Percentiles rank a stretch among this genome's conserved stretches.
phyloP scores from a whole-genome alignment of 2,329 filamentous ascomycete species.

The Sclerotinia subarctica region DNA sequence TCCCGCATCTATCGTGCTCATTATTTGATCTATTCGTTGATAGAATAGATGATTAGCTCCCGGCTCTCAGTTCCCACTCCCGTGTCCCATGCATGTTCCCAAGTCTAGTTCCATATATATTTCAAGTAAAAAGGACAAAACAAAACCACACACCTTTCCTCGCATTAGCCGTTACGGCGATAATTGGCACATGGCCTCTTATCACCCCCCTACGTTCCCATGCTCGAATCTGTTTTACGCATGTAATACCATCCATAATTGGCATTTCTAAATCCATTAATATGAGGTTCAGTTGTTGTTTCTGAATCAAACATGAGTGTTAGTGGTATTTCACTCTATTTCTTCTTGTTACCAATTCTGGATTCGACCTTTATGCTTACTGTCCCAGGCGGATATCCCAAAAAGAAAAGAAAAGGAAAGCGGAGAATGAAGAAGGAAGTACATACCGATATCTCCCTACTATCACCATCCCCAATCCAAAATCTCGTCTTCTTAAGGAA shows the following conservation, averaged over 20 bases:
- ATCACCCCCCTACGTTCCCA: conserved; percentile 58
- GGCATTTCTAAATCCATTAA: conserved; percentile 83
- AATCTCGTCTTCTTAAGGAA: conserved; percentile 53
- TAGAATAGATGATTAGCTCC: no score
- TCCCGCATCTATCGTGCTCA: conserved; percentile 10
- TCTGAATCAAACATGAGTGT: conserved; percentile 14
- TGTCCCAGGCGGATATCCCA: neutral
- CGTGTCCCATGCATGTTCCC: no score
- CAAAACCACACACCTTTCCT: conserved; percentile 38
- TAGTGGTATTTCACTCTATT: conserved; percentile 36
- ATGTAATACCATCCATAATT: conserved; percentile 75
- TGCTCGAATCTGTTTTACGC: conserved; percentile 64
- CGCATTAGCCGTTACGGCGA: conserved; percentile 74
- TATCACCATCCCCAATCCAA: conserved; percentile 41
- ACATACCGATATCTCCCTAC: neutral
- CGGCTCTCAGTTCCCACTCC: no score
- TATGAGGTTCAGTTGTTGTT: conserved; percentile 58
- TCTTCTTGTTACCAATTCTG: no score
- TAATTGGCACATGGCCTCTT: conserved; percentile 65
- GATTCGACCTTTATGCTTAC: neutral
- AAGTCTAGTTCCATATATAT: neutral
- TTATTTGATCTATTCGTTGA: conserved; percentile 58
- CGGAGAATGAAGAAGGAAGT: neutral
- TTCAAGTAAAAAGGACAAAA: neutral
- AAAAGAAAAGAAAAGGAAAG: neutral